A percentile compares a stretch with the other conserved stretches of the same genome.
phyloP scores from a whole-genome alignment of 2,329 filamentous ascomycete species.

The Beauveria rudraprayagi region DNA sequence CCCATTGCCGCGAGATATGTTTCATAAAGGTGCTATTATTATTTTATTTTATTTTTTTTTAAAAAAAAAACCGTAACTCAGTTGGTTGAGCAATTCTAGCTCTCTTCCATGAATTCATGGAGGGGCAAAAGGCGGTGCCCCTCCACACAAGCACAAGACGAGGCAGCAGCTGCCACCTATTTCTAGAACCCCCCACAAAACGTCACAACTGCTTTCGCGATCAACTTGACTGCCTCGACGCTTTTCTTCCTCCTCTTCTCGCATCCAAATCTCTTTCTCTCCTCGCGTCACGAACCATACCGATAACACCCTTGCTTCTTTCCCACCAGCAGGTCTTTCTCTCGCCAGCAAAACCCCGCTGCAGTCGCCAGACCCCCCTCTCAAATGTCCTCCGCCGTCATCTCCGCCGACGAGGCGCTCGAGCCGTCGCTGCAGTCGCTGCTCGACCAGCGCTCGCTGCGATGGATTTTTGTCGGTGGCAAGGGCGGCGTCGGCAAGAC shows the following conservation, averaged over 20 bases:
- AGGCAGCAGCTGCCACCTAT: background rate
- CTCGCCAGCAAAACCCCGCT: background rate
- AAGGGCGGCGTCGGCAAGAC: slow-evolving; percentile 99
- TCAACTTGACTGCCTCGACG: background rate
- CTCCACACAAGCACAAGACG: background rate
- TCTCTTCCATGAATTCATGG: slow-evolving; percentile 13
- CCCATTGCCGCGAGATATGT: too few relatives aligned
- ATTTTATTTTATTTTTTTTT: too few relatives aligned
- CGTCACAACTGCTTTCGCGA: background rate
- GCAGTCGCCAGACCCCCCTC: background rate
- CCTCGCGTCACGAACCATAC: background rate
- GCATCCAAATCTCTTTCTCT: background rate
- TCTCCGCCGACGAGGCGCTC: slow-evolving; percentile 59
- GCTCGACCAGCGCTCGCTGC: slow-evolving; percentile 86
- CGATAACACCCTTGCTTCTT: background rate
- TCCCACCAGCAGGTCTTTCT: background rate
- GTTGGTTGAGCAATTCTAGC: too few relatives aligned
- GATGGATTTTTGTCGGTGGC: slow-evolving; percentile 98
- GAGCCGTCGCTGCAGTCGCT: slow-evolving; percentile 92
- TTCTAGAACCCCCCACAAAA: background rate
- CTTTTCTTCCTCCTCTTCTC: background rate
- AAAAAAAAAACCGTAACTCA: too few relatives aligned
- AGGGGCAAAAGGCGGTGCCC: background rate
- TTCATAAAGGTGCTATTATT: too few relatives aligned
- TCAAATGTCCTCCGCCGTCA: slow-evolving; percentile 32